A percentile compares a stretch with the other conserved stretches of the same genome.
Conservation (phyloP, 345 rosid species). For the Jatropha curcas region DNA sequence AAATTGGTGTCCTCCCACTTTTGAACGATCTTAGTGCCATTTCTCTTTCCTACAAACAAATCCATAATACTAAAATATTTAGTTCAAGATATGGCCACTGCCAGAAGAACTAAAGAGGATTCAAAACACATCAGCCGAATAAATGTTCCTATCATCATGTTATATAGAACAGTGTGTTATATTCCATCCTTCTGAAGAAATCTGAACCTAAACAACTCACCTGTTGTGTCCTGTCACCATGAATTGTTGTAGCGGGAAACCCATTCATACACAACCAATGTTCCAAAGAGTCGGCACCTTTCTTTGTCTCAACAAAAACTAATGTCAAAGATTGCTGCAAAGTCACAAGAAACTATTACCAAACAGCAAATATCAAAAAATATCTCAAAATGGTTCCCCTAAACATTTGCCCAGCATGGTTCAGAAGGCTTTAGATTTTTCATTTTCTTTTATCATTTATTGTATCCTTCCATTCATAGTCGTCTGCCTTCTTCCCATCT, state of each 20-base stretch:
- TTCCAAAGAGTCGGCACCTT: slow-evolving; percentile 91
- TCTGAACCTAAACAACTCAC: slow-evolving; percentile 21
- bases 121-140: not conserved
- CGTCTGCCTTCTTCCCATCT: not conserved
- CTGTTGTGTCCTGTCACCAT: slow-evolving; percentile 98
- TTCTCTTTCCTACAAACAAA: slow-evolving; percentile 81
- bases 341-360: not conserved
- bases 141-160: too few species aligned
- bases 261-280: slow-evolving; percentile 85
- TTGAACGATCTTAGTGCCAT: slow-evolving; percentile 81
- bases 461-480: not conserved
- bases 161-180: too few species aligned
- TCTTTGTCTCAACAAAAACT: slow-evolving; percentile 99
- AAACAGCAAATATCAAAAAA: not conserved
- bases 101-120: too few species aligned
- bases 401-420: not conserved
- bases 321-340: slow-evolving; percentile 96
- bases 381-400: not conserved
- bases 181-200: not conserved
- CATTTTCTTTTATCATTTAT: not conserved
- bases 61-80: not conserved
- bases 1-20: slow-evolving; percentile 86
- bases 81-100: not conserved
- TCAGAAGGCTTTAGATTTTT: not conserved
- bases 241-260: slow-evolving; percentile 91